Evolutionary conservation across 495 filamentous ascomycete genomes (phyloP).

Genomic region (Penicillium coprophilum): DNA sequence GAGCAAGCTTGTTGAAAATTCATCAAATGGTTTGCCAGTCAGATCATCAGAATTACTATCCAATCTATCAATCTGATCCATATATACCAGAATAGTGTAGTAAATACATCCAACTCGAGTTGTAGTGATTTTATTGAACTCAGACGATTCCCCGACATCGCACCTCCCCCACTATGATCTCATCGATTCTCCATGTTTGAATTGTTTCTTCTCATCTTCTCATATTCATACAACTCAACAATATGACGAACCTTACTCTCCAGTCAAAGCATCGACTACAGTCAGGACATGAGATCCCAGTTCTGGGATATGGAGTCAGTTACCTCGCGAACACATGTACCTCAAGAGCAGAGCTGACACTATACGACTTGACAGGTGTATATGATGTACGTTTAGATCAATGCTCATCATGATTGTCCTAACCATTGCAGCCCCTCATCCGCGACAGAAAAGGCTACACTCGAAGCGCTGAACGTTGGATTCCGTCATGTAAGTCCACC

Average conservation of each 20-base stretch:
- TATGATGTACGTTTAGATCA: constrained; percentile 56
- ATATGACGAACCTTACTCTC: constrained; percentile 32
- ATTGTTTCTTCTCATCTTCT: neutral
- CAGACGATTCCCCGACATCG: too few species aligned
- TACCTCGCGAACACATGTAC: constrained; percentile 1
- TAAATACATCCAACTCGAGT: too few species aligned
- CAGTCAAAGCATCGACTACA: constrained; percentile 51
- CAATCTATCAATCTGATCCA: too few species aligned
- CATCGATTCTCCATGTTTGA: neutral
- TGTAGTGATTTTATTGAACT: too few species aligned
- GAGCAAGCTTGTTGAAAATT: too few species aligned
- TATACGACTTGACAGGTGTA: constrained; percentile 55
- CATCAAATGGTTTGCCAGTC: too few species aligned
- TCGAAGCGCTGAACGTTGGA: constrained; percentile 64
- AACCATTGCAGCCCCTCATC: constrained; percentile 44
- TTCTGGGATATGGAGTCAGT: constrained; percentile 72
- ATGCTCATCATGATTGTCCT: neutral
- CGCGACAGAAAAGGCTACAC: constrained; percentile 53
- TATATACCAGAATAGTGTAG: too few species aligned
- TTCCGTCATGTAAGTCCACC: constrained; percentile 55
- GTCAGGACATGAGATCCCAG: constrained; percentile 77
- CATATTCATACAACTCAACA: constrained; percentile 8
- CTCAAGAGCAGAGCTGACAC: constrained; percentile 5
- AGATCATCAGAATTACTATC: too few species aligned
- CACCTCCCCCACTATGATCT: constrained; percentile 4